Percentiles rank a stretch among this genome's conserved stretches.
Conservation (phyloP, 106 monocot genomes). For the Dendrobium chrysotoxum region DNA sequence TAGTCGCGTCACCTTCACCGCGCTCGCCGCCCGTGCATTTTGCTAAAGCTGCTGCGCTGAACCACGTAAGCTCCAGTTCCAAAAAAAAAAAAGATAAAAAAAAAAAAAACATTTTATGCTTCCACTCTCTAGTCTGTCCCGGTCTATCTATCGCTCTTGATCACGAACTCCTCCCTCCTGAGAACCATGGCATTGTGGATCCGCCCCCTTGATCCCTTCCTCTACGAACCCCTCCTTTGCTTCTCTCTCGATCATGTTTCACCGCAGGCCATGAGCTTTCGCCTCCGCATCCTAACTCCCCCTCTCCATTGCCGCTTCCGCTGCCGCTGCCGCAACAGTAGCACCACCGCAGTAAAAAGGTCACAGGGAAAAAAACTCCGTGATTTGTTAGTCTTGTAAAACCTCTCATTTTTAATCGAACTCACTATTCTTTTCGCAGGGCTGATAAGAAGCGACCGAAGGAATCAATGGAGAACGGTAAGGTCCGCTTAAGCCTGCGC, state of each 20-base stretch:
- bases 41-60: too few species aligned
- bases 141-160: background rate
- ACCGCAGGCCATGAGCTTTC: background rate
- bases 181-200: slow-evolving; percentile 9
- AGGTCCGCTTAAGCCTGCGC: slow-evolving; percentile 30
- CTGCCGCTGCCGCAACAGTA: slow-evolving; percentile 1
- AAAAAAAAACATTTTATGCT: too few species aligned
- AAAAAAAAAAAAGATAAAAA: too few species aligned
- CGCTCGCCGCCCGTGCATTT: too few species aligned
- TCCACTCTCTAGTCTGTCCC: too few species aligned
- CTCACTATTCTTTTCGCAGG: slow-evolving; percentile 10
- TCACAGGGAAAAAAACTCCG: background rate
- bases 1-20: too few species aligned
- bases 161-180: background rate
- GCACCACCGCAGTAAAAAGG: slow-evolving; percentile 23
- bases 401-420: background rate
- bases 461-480: slow-evolving; percentile 15
- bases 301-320: background rate
- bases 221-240: slow-evolving; percentile 1
- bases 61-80: too few species aligned
- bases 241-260: background rate
- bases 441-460: slow-evolving; percentile 20
- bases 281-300: background rate
- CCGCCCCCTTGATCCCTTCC: slow-evolving; percentile 2
- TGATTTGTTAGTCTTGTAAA: background rate